Conservation (phyloP, 129 eudicot species). For the Centrapalus pauciflorus region DNA sequence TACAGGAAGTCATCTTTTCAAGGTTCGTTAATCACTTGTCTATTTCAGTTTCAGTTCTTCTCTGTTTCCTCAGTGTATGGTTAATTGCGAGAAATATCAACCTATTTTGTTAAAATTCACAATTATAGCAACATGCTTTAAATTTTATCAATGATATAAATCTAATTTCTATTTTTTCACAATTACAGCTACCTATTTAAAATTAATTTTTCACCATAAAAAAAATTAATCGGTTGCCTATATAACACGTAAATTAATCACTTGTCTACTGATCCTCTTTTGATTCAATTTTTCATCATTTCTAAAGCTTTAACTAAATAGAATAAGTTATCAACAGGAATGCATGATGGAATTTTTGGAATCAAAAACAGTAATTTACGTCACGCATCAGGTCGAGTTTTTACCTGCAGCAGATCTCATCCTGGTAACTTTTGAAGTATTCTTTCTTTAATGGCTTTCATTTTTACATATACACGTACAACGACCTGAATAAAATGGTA, state of each 20-base stretch:
- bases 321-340: constrained; percentile 39
- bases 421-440: constrained; percentile 38
- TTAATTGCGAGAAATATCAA: no score
- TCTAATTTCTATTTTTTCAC: no score
- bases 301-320: constrained; percentile 1
- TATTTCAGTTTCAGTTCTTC: background rate
- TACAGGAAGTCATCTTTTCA: constrained; percentile 83
- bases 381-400: constrained; percentile 90
- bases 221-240: no score
- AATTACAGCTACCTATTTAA: no score
- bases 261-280: no score
- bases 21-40: constrained; percentile 32
- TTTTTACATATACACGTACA: background rate
- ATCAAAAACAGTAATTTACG: constrained; percentile 69
- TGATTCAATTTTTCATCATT: no score
- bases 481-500: background rate
- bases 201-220: no score
- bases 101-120: no score
- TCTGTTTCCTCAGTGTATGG: background rate
- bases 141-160: no score
- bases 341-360: constrained; percentile 56
- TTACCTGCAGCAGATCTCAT: constrained; percentile 76
- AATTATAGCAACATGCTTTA: no score
- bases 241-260: no score
- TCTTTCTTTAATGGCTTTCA: background rate